phyloP scores from a whole-genome alignment of 2,329 filamentous ascomycete species.

The Monosporascus sp. region DNA sequence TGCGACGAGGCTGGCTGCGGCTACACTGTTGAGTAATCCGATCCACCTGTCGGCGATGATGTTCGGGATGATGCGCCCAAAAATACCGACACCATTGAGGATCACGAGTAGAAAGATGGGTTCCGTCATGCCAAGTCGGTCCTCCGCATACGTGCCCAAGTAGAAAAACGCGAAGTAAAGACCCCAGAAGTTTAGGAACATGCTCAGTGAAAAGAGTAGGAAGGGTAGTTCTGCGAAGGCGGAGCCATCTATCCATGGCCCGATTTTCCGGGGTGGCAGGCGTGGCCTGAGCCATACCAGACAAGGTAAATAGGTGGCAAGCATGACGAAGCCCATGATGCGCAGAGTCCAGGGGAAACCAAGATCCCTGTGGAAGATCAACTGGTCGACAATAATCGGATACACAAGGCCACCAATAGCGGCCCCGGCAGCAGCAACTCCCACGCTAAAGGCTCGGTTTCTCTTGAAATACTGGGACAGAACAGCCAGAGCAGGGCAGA shows the following conservation, averaged over 20 bases:
- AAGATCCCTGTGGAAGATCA: slow-evolving; percentile 37
- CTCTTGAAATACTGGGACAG: slow-evolving; percentile 26
- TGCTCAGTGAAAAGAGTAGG: slow-evolving; percentile 31
- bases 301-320: slow-evolving; percentile 32
- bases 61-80: slow-evolving; percentile 43
- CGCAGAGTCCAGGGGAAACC: slow-evolving; percentile 53
- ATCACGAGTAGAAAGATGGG: slow-evolving; percentile 42
- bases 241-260: slow-evolving; percentile 36
- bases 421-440: slow-evolving; percentile 16
- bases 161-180: slow-evolving; percentile 40
- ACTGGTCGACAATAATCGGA: slow-evolving; percentile 34
- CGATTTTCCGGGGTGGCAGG: slow-evolving; percentile 33
- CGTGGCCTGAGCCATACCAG: slow-evolving; percentile 35
- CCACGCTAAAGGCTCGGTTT: slow-evolving; percentile 20
- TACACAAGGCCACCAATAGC: slow-evolving; percentile 32
- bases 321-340: slow-evolving; percentile 41
- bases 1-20: slow-evolving; percentile 27
- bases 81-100: slow-evolving; percentile 48
- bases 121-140: slow-evolving; percentile 13
- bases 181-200: slow-evolving; percentile 35
- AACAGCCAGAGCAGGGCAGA: slow-evolving; percentile 14
- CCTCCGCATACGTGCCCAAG: slow-evolving; percentile 21
- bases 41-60: slow-evolving; percentile 42
- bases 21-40: slow-evolving; percentile 47
- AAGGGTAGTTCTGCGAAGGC: slow-evolving; percentile 34